Evolutionary conservation across 2,329 filamentous ascomycete genomes (phyloP).

Genomic region (Ophioceras dolichostomum): DNA sequence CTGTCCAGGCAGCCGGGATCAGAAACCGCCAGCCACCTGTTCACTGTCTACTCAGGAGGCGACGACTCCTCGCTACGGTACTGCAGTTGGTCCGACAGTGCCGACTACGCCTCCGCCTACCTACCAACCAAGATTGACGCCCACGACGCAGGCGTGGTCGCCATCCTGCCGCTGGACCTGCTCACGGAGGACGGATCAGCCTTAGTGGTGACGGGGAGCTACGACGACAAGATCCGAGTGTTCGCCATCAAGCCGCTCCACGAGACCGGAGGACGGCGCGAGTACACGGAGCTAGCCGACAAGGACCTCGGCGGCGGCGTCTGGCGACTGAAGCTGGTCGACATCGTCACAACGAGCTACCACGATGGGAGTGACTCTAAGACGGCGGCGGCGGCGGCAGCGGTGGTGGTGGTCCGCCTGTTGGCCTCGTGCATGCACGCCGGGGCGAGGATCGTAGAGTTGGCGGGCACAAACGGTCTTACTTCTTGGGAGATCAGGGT

Average conservation of each 20-base stretch:
- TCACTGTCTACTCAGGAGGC: conserved; percentile 54
- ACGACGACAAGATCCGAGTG: conserved; percentile 74
- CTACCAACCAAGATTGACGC: conserved; percentile 12
- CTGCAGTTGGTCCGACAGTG: conserved; percentile 12
- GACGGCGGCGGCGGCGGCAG: conserved; percentile 1
- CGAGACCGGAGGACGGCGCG: conserved; percentile 25
- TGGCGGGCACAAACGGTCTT: conserved; percentile 20
- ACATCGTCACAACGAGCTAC: conserved; percentile 10
- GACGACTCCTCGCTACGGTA: conserved; percentile 58
- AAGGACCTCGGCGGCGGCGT: conserved; percentile 66
- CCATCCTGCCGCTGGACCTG: conserved; percentile 59
- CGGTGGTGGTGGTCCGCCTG: conserved; percentile 29
- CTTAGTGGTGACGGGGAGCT: conserved; percentile 74
- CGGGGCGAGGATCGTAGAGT: conserved; percentile 54
- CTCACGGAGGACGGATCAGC: conserved; percentile 28
- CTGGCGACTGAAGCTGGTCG: conserved; percentile 65
- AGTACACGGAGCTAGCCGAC: conserved; percentile 45
- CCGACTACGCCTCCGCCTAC: neutral
- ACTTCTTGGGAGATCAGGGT: conserved; percentile 50
- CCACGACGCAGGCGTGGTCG: conserved; percentile 77
- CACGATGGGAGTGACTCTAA: too few species aligned
- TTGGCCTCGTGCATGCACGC: conserved; percentile 92
- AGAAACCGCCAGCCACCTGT: conserved; percentile 11
- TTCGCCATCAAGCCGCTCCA: conserved; percentile 35
- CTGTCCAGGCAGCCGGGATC: neutral